Base-by-base conservation (phyloP, 495 filamentous ascomycete species). In the Penicillium goetzii region DNA sequence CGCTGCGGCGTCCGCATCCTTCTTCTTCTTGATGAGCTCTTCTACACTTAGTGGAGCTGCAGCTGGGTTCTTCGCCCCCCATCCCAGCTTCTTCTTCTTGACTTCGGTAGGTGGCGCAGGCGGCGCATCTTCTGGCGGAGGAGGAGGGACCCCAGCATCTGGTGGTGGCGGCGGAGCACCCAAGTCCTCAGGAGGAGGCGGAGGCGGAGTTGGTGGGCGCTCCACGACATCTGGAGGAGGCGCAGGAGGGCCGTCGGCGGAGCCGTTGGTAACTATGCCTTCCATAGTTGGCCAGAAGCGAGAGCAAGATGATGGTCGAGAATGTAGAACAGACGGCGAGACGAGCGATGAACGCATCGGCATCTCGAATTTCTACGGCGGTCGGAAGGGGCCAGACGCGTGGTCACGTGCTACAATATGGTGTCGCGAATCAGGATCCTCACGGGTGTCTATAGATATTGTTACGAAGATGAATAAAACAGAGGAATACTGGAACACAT, bases 11-110 rank as follows among this genome's bases (percentile, higher is more conserved):
- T 93, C 90, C 6, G 88, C 88, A 64, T 90, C 90, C 67, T 84
- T 86, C 79, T 93, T 93, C 78, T 91, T 91, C 64, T 84, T 82
- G 38, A 93, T 78, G 17, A 93, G 81, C 56, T 93, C 90, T 65
- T 93, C 90, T 28, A 92, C 89, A 73, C 88, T 91, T 43, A 92
- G 72, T 25, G 91, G 91, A 17, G 76, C 73, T 1, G 74, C 63
- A 32, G 74, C 63, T 36, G 78, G 74, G 3, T 64, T 62, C 43
- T 81, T 78, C 4, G 74, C 50, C 3, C 80, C 80, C 83, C 85
- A 86, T 72, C 83, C 85, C 56, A 73, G 67, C 71, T 89, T 89
- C 66, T 84, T 86, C 72, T 85, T 86, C 60, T 67, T 81, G 55
- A 63, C 67, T 57, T 67, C 64, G 30, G 60, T 52, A 1, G 70